Evolutionary conservation across 345 rosid species (phyloP), one percentile per base, ranked within the genome.

Genomic region (Leavenworthia alabamica): DNA sequence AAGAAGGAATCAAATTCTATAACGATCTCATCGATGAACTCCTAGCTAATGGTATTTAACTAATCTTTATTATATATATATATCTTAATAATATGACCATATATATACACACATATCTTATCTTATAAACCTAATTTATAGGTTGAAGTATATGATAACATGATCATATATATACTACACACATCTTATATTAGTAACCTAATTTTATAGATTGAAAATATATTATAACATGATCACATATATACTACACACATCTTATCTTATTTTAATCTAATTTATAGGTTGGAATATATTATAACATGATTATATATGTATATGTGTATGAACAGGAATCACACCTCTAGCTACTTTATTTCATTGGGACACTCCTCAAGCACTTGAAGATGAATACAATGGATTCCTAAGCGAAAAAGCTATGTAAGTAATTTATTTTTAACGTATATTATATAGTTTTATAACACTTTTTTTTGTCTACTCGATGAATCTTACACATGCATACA

Each of bases 281-380:
- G 23, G 14, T 46, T 49, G 14, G 57, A 19, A 5, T 48, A 5
- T 48, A 6, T 62, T 22, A 29, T 41, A 56, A 56, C 48, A 43
- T 43, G 26, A 37, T 24, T 17, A 33, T 3, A 15, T 20, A 19
- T 24, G 26, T 29, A 14, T 62, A 26, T 26, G 7, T 5, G 13
- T 54, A 26, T 60, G 28, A 59, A 3, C 53, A 81, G 89, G 84
- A 40, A 57, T 84, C 36, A 57, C 54, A 16, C 89, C 89, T 20
- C 75, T 79, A 6, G 86, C 80, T 35, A 81, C 86, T 36, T 64
- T 83, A 19, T 75, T 75, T 24, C 89, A 79, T 9, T 83, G 82
- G 82, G 86, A 83, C 73, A 63, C 72, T 50, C 89, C 89, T 24
- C 86, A 84, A 74, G 75, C 80, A 3, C 76, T 84, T 15, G 80